Evolutionary conservation across 129 eudicot genomes (phyloP), one percentile per base, ranked within the genome.

Genomic region (Chrysanthemum makinoi): DNA sequence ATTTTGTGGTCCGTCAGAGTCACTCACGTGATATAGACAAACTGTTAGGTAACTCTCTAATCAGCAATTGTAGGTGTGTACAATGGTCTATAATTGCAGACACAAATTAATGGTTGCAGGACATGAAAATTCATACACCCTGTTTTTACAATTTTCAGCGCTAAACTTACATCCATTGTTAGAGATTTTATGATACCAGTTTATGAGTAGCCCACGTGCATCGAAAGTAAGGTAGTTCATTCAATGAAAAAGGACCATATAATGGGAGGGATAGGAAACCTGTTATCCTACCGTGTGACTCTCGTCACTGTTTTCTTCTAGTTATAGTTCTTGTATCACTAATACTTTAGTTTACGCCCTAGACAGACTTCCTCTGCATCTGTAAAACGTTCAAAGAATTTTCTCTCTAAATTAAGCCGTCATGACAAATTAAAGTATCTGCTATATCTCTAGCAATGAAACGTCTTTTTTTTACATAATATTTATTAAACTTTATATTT

Each of bases 41-140:
- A n/a, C 44, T 62, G 26, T 49, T 49, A 11, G 69, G 69, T 61
- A 39, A 56, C 10, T 70, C 35, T 70, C 39, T 65, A 39, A 24
- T 50, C 59, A 1, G 47, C 46, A 20, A 20, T 20, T 20, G 20
- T 0, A 20, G 20, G 20, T 20, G 20, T 20, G 20, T 20, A 20
- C 20, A 24, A 24, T 33, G 6, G 43, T 33, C 7, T 33, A 33
- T 33, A 33, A 33, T 4, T 33, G 43, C 43, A 33, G 43, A 35
- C 43, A 35, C 43, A 35, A 0, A 35, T 4, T 35, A 35, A 35
- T 35, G 43, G 43, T 35, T 35, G 43, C 43, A 35, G 43, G 43
- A 35, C 43, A 35, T 35, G 43, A 5, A 35, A 35, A 35, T 5
- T 35, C 43, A 35, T 35, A 35, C 43, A 35, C 8, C 9, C 1